A percentile compares a stretch with the other conserved stretches of the same genome.
Evolutionary conservation across 805 yeast species (phyloP).

Genomic region (Candida berthetii): DNA sequence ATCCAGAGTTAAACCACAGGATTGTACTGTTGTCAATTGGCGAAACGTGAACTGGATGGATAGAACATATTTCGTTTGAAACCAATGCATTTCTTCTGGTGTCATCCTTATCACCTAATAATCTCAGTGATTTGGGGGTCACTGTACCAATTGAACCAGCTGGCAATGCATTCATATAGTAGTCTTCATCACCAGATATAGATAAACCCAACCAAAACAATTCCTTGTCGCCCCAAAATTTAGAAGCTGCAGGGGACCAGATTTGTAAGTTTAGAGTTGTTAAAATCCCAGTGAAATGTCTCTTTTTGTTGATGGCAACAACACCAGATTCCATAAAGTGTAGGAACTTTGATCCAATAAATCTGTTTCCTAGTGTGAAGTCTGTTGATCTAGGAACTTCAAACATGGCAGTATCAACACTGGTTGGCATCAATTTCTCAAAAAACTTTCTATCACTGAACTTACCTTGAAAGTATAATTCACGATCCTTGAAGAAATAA

Average conservation of each 20-base stretch:
- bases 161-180: constrained; percentile 41
- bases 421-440: constrained; percentile 35
- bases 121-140: constrained; percentile 27
- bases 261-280: constrained; percentile 32
- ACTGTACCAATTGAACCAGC: constrained; percentile 55
- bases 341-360: constrained; percentile 29
- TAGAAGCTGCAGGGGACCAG: constrained; percentile 33
- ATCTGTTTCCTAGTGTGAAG: constrained; percentile 30
- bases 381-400: constrained; percentile 28
- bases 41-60: constrained; percentile 54
- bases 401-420: constrained; percentile 28
- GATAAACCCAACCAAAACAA: constrained; percentile 59
- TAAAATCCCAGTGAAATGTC: constrained; percentile 45
- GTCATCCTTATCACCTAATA: constrained; percentile 12
- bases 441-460: constrained; percentile 29
- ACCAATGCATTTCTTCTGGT: constrained; percentile 13
- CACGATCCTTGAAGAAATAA: constrained; percentile 42
- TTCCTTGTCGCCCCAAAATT: constrained; percentile 65
- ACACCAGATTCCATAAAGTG: constrained; percentile 41
- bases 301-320: constrained; percentile 36
- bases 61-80: constrained; percentile 44
- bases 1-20: constrained; percentile 59
- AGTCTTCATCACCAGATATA: constrained; percentile 46
- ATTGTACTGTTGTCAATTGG: constrained; percentile 40
- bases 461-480: constrained; percentile 20